A percentile compares a stretch with the other conserved stretches of the same genome.
Conservation (phyloP, 2,329 filamentous ascomycete species). For the Fusarium protoensiforme region DNA sequence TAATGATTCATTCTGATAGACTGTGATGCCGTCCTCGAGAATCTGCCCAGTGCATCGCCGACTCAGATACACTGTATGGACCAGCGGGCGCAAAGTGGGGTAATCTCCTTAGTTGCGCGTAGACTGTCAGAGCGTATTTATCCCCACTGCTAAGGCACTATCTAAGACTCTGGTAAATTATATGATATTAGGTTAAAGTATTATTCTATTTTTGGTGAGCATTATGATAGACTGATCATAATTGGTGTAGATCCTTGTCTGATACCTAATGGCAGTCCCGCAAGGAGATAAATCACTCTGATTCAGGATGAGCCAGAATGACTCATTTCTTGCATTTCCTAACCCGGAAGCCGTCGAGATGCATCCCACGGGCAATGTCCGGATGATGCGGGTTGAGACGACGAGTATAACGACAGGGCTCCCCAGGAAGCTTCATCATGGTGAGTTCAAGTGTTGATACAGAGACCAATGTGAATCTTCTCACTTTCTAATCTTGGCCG, state of each 20-base stretch:
- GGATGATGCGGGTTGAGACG: background rate
- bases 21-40: background rate
- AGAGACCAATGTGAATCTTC: background rate
- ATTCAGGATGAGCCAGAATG: conserved; percentile 47
- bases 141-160: no score
- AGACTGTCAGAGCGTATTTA: no score
- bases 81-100: background rate
- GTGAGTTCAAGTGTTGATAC: background rate
- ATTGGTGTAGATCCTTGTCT: no score
- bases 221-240: no score
- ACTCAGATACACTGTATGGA: conserved; percentile 4
- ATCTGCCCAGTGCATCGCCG: conserved; percentile 14
- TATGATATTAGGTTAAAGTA: no score
- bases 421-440: background rate
- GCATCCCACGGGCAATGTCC: background rate
- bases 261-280: no score
- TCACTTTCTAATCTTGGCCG: background rate
- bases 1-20: conserved; percentile 43
- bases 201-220: no score
- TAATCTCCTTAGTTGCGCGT: no score
- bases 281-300: background rate
- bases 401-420: background rate
- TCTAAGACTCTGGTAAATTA: no score
- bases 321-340: conserved; percentile 44
- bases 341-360: conserved; percentile 13